Percentiles rank a stretch among this genome's conserved stretches.
These are phyloP conservation scores for sorghum (Sorghum bicolor) DNA, from an alignment of 176 grass and related monocot species.

Conservation along the genomic window DNA sequence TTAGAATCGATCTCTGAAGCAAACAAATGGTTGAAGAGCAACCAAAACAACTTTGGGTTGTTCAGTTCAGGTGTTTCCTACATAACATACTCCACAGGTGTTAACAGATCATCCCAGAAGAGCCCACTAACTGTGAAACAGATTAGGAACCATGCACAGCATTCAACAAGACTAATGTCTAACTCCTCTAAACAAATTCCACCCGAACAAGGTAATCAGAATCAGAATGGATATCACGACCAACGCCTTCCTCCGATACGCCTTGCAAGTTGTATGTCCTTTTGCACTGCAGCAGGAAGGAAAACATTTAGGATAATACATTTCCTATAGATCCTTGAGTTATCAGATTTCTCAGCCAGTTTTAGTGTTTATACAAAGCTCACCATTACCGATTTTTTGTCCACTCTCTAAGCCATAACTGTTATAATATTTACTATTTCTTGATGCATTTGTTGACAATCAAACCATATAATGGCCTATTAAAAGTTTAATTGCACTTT, in stretches of 20 bases:
- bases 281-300: slow-evolving; percentile 59
- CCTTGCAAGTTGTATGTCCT: slow-evolving; percentile 88
- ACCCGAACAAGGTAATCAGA: not conserved
- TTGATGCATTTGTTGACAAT: slow-evolving; percentile 2
- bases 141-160: not conserved
- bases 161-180: not conserved
- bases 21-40: not conserved
- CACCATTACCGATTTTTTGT: not conserved
- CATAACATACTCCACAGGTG: not conserved
- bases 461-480: not conserved
- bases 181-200: not conserved
- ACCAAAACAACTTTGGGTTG: not conserved
- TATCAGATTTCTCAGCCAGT: not conserved
- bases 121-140: not conserved
- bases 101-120: not conserved
- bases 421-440: slow-evolving; percentile 1
- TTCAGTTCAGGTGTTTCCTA: not conserved
- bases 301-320: not conserved
- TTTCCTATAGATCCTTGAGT: not conserved
- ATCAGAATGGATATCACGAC: slow-evolving; percentile 8
- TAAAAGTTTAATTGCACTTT: not conserved
- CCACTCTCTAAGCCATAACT: not conserved
- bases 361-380: not conserved
- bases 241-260: slow-evolving; percentile 65
- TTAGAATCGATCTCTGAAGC: too few species aligned